phyloP scores from a whole-genome alignment of 805 yeast species.

The Nadsonia fulvescens region DNA sequence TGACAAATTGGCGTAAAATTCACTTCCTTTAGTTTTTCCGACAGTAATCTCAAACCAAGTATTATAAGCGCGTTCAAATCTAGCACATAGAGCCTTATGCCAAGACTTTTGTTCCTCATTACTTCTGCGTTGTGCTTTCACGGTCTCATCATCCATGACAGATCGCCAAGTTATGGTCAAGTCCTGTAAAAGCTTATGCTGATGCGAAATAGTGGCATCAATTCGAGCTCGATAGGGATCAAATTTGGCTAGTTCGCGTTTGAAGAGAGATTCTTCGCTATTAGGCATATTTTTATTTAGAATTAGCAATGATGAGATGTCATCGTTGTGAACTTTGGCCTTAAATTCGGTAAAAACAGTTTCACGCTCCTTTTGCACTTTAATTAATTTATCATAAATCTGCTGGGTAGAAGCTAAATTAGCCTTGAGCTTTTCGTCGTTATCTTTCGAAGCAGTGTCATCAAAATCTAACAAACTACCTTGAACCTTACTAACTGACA shows the following conservation, averaged over 20 bases:
- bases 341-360: constrained; percentile 49
- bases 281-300: constrained; percentile 41
- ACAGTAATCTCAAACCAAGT: too few species aligned
- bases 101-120: too few species aligned
- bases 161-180: constrained; percentile 30
- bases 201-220: constrained; percentile 49
- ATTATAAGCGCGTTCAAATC: too few species aligned
- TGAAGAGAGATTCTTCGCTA: constrained; percentile 40
- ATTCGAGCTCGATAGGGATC: constrained; percentile 48
- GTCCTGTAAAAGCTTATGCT: constrained; percentile 32
- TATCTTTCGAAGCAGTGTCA: too few species aligned
- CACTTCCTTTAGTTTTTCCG: too few species aligned
- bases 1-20: too few species aligned
- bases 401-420: constrained; percentile 38
- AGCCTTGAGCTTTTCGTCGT: constrained; percentile 18
- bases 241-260: constrained; percentile 61
- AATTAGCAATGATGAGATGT: constrained; percentile 59
- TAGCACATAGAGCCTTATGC: too few species aligned
- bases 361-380: constrained; percentile 46
- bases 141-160: too few species aligned
- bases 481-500: too few species aligned
- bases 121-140: too few species aligned
- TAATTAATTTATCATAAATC: constrained; percentile 40
- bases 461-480: constrained; percentile 61
- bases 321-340: constrained; percentile 57